phyloP scores from a whole-genome alignment of 1,139 yeast species.

The Geotrichum restrictum region DNA sequence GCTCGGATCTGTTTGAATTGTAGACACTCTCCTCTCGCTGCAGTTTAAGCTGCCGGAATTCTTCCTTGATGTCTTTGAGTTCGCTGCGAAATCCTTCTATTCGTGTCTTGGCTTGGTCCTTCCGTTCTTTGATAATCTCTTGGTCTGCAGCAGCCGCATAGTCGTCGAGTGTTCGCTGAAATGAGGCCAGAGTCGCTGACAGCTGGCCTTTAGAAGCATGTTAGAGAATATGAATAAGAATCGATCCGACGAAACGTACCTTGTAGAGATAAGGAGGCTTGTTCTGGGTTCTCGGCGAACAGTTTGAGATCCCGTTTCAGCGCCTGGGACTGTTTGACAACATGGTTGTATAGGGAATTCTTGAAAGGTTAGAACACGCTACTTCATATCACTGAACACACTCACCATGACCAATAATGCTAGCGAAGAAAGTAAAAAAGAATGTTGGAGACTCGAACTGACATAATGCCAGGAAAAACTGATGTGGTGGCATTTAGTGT shows the following conservation, averaged over 20 bases:
- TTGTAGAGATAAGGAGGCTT: slow-evolving; percentile 71
- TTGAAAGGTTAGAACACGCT: not conserved
- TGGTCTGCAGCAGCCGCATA: slow-evolving; percentile 63
- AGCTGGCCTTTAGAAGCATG: slow-evolving; percentile 52
- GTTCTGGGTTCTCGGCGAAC: slow-evolving; percentile 63
- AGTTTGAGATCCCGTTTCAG: slow-evolving; percentile 62
- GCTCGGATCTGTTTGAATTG: slow-evolving; percentile 54
- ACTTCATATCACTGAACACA: not conserved
- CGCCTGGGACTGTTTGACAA: slow-evolving; percentile 75
- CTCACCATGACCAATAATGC: not conserved
- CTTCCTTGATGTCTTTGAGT: slow-evolving; percentile 50
- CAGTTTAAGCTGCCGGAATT: slow-evolving; percentile 60
- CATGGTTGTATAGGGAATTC: slow-evolving; percentile 88
- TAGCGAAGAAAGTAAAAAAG: not conserved
- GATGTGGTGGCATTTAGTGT: slow-evolving; percentile 18
- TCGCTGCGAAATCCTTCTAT: slow-evolving; percentile 60
- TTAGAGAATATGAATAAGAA: not conserved
- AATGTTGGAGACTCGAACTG: not conserved
- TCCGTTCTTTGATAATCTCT: slow-evolving; percentile 54
- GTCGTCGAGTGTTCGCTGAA: slow-evolving; percentile 72
- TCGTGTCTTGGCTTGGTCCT: slow-evolving; percentile 61
- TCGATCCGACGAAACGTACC: slow-evolving; percentile 36
- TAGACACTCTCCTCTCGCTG: slow-evolving; percentile 55
- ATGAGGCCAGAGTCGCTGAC: slow-evolving; percentile 73
- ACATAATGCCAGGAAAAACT: not conserved